Evolutionary conservation across 1,139 yeast genomes (phyloP).

Genomic region (Zygosaccharomyces pseudobailii): DNA sequence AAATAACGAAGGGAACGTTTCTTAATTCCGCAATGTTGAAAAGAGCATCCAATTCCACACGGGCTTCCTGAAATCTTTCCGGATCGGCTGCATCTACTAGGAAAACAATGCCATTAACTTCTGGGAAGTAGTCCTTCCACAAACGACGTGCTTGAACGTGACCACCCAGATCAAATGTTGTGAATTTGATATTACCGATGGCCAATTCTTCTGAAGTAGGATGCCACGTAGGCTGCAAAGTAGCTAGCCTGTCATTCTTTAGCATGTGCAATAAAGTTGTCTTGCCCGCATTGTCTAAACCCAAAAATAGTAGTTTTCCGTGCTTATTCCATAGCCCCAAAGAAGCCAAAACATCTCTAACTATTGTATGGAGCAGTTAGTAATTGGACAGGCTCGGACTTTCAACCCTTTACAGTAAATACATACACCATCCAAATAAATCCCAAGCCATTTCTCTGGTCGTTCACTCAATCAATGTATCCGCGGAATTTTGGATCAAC

Average conservation of each 20-base stretch:
- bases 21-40: slow-evolving; percentile 87
- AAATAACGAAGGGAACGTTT: slow-evolving; percentile 83
- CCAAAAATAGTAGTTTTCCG: slow-evolving; percentile 91
- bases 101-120: slow-evolving; percentile 94
- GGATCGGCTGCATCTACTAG: slow-evolving; percentile 97
- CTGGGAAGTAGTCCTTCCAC: slow-evolving; percentile 99
- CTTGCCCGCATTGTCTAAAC: slow-evolving; percentile 98
- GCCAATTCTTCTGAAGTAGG: slow-evolving; percentile 98
- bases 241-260: slow-evolving; percentile 94
- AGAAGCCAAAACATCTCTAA: slow-evolving; percentile 90
- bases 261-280: slow-evolving; percentile 95
- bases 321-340: slow-evolving; percentile 97
- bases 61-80: slow-evolving; percentile 90
- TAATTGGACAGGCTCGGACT: slow-evolving; percentile 5
- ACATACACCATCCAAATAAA: slow-evolving; percentile 35
- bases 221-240: slow-evolving; percentile 95
- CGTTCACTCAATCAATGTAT: not conserved
- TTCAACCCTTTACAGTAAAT: not conserved
- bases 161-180: slow-evolving; percentile 98
- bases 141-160: slow-evolving; percentile 98
- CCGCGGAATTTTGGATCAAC: not conserved
- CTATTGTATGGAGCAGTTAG: slow-evolving; percentile 34
- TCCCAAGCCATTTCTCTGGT: slow-evolving; percentile 26
- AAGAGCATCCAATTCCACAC: slow-evolving; percentile 89
- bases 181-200: slow-evolving; percentile 92